Base-by-base conservation (phyloP, 345 rosid genomes). In the Geranium brycei region DNA sequence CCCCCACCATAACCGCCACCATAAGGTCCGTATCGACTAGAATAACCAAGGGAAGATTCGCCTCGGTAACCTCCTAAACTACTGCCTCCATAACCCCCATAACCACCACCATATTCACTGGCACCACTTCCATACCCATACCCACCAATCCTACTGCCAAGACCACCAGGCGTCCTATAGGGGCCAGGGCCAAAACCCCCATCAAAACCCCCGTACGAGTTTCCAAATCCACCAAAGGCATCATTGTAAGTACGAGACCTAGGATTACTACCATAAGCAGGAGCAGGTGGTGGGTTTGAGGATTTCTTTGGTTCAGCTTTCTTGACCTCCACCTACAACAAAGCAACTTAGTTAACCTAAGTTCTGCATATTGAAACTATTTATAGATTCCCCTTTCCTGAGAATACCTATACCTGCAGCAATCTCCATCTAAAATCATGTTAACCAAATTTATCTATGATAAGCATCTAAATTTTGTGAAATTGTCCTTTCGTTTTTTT, bases 321-420 rank as follows among this genome's bases (percentile, higher is more conserved):
- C 91, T 90, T 90, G 95, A 93, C 85, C 86, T 93, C 97, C 90
- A 90, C 98, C 98, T 91, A 91, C 95, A 91, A 89, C 82, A 87
- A 84, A 91, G 91, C 77, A 91, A 83, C 84, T 89, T 79, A 83
- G 82, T 91, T 80, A 91, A 89, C 96, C 96, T 87, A 91, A 65
- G 74, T 77, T 78, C 72, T 69, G 85, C 78, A 76, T 73, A 76
- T 65, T 67, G 75, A 84, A 76, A 75, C 91, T 83, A 76, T 17
- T 61, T 61, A 32, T 68, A 51, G 61, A 71, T 61, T 35, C 41
- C 41, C 81, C 75, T 64, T 72, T 68, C 80, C 81, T 57, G 61
- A 66, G 63, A 56, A 40, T 63, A 77, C 57, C 81, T 68, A 72
- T 15, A 64, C 78, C 83, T 81, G 76, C 53, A 69, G 63, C 69